These are phyloP conservation scores for Aspergillus latus DNA, from an alignment of 2,329 filamentous ascomycete genomes.

Conservation along the genomic window DNA sequence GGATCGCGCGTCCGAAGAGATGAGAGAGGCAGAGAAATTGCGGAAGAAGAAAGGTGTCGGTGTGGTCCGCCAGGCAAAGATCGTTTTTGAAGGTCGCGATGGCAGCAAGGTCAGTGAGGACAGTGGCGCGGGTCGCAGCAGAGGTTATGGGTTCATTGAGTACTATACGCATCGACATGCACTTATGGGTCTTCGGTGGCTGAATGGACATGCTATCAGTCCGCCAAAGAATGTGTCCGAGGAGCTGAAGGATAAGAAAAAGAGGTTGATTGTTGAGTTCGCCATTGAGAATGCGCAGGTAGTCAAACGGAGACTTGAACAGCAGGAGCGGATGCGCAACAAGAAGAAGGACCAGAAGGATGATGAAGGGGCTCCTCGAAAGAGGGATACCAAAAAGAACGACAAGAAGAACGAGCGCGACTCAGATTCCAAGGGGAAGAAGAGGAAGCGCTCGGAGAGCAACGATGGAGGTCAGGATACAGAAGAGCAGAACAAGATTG, in stretches of 20 bases:
- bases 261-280: slow-evolving; percentile 91
- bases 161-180: slow-evolving; percentile 92
- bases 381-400: background rate
- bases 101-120: slow-evolving; percentile 80
- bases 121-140: slow-evolving; percentile 74
- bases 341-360: slow-evolving; percentile 1
- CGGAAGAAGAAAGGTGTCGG: slow-evolving; percentile 81
- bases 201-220: slow-evolving; percentile 73
- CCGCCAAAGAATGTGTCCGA: slow-evolving; percentile 32
- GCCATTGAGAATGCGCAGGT: slow-evolving; percentile 98
- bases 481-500: slow-evolving; percentile 54
- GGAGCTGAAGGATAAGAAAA: slow-evolving; percentile 68
- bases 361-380: slow-evolving; percentile 5
- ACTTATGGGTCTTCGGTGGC: slow-evolving; percentile 88
- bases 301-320: slow-evolving; percentile 66
- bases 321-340: slow-evolving; percentile 31
- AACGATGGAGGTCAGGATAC: slow-evolving; percentile 26
- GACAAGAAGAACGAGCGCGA: slow-evolving; percentile 13
- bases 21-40: slow-evolving; percentile 74
- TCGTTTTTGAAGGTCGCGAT: slow-evolving; percentile 85
- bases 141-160: slow-evolving; percentile 97
- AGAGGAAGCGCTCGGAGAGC: slow-evolving; percentile 35
- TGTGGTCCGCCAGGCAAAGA: slow-evolving; percentile 87
- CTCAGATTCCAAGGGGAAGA: slow-evolving; percentile 25
- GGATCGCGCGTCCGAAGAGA: slow-evolving; percentile 74